phyloP scores from a whole-genome alignment of 345 rosid genomes.

The Iberis pinnata region DNA sequence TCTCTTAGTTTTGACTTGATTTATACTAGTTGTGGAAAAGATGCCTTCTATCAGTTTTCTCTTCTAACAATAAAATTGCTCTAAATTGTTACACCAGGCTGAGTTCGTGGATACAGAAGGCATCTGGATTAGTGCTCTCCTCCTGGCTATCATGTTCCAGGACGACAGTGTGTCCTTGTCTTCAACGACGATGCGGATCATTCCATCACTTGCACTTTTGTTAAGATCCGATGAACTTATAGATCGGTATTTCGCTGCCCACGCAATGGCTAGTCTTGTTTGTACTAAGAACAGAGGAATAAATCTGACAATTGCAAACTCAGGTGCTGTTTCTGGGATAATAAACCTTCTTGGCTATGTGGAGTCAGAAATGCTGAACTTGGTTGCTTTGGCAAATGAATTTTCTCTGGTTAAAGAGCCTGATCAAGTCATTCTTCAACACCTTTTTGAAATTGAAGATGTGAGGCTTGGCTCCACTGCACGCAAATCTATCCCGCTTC shows the following conservation, averaged over 20 bases:
- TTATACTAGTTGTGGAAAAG: conserved; percentile 15
- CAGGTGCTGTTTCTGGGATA: conserved; percentile 75
- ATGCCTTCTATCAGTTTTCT: conserved; percentile 3
- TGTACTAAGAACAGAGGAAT: conserved; percentile 58
- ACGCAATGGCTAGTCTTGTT: conserved; percentile 80
- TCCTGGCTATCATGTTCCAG: conserved; percentile 74
- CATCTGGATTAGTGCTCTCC: conserved; percentile 70
- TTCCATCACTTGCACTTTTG: conserved; percentile 66
- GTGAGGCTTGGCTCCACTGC: conserved; percentile 66
- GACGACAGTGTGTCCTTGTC: conserved; percentile 52
- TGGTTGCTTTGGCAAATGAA: conserved; percentile 49
- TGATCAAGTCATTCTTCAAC: conserved; percentile 56
- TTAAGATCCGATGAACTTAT: conserved; percentile 68
- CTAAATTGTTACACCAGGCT: conserved; percentile 38
- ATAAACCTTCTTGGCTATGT: conserved; percentile 60
- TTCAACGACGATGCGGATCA: conserved; percentile 50
- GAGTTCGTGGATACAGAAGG: conserved; percentile 63
- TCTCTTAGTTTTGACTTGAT: conserved; percentile 17
- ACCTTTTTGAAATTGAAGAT: conserved; percentile 71
- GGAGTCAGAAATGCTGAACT: conserved; percentile 37
- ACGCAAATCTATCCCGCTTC: conserved; percentile 67
- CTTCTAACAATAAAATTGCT: no score
- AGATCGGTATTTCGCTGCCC: conserved; percentile 76
- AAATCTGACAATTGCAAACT: conserved; percentile 62
- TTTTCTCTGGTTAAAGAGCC: conserved; percentile 55